Evolutionary conservation across 1,139 yeast genomes (phyloP).

Genomic region (Yamadazyma sp.): DNA sequence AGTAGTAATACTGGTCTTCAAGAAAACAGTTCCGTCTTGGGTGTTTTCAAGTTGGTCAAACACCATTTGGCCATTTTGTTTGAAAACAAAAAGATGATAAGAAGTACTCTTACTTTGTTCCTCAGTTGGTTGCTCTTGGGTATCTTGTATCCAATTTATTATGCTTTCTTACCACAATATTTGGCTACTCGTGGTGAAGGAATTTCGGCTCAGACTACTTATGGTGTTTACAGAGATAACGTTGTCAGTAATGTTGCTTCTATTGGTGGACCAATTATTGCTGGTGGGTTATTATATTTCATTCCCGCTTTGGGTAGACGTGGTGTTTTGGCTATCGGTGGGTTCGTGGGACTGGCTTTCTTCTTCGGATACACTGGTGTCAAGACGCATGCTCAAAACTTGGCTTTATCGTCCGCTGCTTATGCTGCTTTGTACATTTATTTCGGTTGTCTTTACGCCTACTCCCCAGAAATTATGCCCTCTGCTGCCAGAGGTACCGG

Average conservation of each 20-base stretch:
- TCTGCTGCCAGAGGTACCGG: constrained; percentile 37
- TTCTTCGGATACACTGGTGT: constrained; percentile 36
- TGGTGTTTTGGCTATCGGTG: constrained; percentile 36
- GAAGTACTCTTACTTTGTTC: constrained; percentile 30
- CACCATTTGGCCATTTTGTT: constrained; percentile 29
- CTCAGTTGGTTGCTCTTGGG: constrained; percentile 39
- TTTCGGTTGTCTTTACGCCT: constrained; percentile 33
- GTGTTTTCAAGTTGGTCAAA: constrained; percentile 19
- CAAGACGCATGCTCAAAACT: constrained; percentile 26
- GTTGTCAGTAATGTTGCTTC: constrained; percentile 29
- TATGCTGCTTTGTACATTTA: constrained; percentile 32
- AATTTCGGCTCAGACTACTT: constrained; percentile 24
- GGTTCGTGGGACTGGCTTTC: constrained; percentile 31
- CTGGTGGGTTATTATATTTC: constrained; percentile 25
- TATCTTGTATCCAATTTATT: constrained; percentile 39
- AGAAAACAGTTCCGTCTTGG: constrained; percentile 18
- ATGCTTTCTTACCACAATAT: constrained; percentile 38
- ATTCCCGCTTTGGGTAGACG: constrained; percentile 31
- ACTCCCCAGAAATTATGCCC: constrained; percentile 37
- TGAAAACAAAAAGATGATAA: constrained; percentile 23
- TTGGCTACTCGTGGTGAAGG: constrained; percentile 41
- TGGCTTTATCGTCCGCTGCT: constrained; percentile 30
- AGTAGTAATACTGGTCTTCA: constrained; percentile 25
- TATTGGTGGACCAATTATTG: constrained; percentile 34
- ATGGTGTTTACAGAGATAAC: constrained; percentile 33